A percentile compares a stretch with the other conserved stretches of the same genome.
These are phyloP conservation scores for Bipolaris victoriae DNA, from an alignment of 2,329 filamentous ascomycete species.

Conservation along the genomic window DNA sequence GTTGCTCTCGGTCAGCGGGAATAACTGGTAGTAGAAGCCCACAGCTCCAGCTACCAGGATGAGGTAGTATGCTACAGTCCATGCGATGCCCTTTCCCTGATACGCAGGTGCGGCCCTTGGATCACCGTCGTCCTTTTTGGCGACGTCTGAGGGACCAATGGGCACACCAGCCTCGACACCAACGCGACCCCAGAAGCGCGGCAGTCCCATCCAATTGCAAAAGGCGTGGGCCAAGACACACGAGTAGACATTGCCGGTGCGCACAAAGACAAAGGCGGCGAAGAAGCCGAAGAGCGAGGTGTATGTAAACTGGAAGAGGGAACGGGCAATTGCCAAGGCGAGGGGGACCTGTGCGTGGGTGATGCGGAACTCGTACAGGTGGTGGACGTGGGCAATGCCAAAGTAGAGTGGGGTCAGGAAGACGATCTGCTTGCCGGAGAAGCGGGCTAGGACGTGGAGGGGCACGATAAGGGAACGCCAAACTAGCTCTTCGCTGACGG, in stretches of 20 bases:
- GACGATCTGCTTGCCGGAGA: conserved; percentile 63
- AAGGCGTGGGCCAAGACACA: conserved; percentile 81
- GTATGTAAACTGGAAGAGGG: conserved; percentile 83
- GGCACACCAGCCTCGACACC: conserved; percentile 57
- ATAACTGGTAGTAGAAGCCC: conserved; percentile 74
- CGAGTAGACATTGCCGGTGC: conserved; percentile 80
- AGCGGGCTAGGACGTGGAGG: conserved; percentile 73
- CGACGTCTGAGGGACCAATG: conserved; percentile 43
- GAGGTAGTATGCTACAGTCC: conserved; percentile 81
- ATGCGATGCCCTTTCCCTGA: conserved; percentile 54
- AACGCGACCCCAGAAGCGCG: conserved; percentile 81
- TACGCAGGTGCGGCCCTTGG: conserved; percentile 40
- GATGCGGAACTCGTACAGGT: conserved; percentile 92
- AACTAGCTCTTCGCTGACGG: conserved; percentile 89
- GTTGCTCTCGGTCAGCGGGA: conserved; percentile 70
- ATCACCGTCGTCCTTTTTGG: conserved; percentile 49
- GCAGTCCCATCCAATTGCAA: conserved; percentile 91
- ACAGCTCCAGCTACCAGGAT: conserved; percentile 74
- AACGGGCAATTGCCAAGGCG: conserved; percentile 69
- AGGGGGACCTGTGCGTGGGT: conserved; percentile 75
- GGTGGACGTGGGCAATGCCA: conserved; percentile 90
- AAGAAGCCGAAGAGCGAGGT: conserved; percentile 94
- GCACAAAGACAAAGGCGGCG: conserved; percentile 84
- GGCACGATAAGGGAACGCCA: conserved; percentile 89
- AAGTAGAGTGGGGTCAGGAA: conserved; percentile 89